Base-by-base conservation (phyloP, 495 filamentous ascomycete species). In the Amorphotheca resinae region DNA sequence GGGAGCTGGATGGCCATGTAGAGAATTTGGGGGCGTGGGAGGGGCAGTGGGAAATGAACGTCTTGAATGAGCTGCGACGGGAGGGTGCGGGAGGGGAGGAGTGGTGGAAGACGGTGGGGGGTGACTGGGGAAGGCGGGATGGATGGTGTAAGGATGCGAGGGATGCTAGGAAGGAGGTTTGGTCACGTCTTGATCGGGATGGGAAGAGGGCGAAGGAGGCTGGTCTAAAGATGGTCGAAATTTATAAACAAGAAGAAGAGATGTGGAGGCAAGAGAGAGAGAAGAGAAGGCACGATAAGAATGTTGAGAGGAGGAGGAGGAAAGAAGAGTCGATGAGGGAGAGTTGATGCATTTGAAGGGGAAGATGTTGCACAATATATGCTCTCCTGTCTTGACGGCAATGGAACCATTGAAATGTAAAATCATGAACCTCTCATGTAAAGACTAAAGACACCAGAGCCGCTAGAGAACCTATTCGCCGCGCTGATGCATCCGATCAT, bases 401-500 rank as follows among this genome's bases (percentile, higher is more conserved):
- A 33, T 7, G 12, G 7, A 30, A 12, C 26, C 12, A 7, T 30
- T 6, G 26, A 30, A 30, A 12, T 12, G 6, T 7, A 7, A 30
- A 12, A 30, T 30, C 26, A 30, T 7, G n/a, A n/a, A n/a, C n/a
- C n/a, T n/a, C n/a, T n/a, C n/a, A n/a, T n/a, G n/a, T n/a, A n/a
- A n/a, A n/a, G n/a, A n/a, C n/a, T 22, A 42, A 40, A 51, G 21
- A 18, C 40, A 33, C 32, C 49, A 49, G 28, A 45, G 40, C 45
- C 42, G 45, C 26, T 38, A 21, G 38, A 31, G 33, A 46, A 37
- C 51, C 31, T 26, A 32, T 54, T 54, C 51, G 51, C 51, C 51
- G 21, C 46, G 51, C 51, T 54, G 46, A 54, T 54, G 51, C 51
- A 54, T 41, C 46, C 43, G 16, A 45, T 33, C 20, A 28, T 9